These are phyloP conservation scores for Aspergillus arachidicola DNA, from an alignment of 2,329 filamentous ascomycete species.

Conservation along the genomic window DNA sequence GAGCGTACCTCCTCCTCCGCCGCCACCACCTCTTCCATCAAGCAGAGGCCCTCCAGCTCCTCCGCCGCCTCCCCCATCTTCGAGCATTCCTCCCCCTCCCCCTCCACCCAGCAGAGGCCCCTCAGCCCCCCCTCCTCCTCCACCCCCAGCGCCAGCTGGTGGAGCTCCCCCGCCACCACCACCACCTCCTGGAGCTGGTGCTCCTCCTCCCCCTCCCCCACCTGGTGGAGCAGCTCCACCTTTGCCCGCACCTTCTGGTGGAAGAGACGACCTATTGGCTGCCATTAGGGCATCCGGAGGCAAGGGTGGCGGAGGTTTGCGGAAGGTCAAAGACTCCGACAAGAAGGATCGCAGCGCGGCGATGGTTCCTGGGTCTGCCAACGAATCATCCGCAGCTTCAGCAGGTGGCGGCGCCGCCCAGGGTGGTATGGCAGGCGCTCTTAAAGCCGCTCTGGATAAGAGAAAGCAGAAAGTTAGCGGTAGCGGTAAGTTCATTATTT, in stretches of 20 bases:
- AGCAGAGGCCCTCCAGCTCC: slow-evolving; percentile 34
- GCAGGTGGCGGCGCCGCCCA: slow-evolving; percentile 56
- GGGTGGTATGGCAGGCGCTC: slow-evolving; percentile 75
- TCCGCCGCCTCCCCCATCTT: slow-evolving; percentile 23
- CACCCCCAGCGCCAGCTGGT: slow-evolving; percentile 48
- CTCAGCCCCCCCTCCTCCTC: slow-evolving; percentile 6
- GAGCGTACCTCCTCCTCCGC: slow-evolving; percentile 32
- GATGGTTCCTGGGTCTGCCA: slow-evolving; percentile 51
- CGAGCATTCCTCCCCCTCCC: slow-evolving; percentile 42
- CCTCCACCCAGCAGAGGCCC: slow-evolving; percentile 27
- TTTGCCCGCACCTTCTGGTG: slow-evolving; percentile 41
- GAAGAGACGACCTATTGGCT: slow-evolving; percentile 48
- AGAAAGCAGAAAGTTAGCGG: slow-evolving; percentile 92
- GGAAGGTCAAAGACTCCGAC: slow-evolving; percentile 49
- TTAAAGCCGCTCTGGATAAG: slow-evolving; percentile 76
- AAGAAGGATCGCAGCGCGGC: slow-evolving; percentile 52
- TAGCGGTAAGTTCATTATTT: slow-evolving; percentile 73
- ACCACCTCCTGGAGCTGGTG: slow-evolving; percentile 33
- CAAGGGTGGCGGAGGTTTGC: slow-evolving; percentile 49
- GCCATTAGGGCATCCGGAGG: slow-evolving; percentile 59
- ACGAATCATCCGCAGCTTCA: slow-evolving; percentile 62
- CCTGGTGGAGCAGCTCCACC: slow-evolving; percentile 47
- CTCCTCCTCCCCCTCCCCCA: slow-evolving; percentile 53
- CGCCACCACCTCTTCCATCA: slow-evolving; percentile 39
- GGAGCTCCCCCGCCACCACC: slow-evolving; percentile 43